Evolutionary conservation across 352 stramenopile species (phyloP).

Genomic region (Phytophthora cryptogea): DNA sequence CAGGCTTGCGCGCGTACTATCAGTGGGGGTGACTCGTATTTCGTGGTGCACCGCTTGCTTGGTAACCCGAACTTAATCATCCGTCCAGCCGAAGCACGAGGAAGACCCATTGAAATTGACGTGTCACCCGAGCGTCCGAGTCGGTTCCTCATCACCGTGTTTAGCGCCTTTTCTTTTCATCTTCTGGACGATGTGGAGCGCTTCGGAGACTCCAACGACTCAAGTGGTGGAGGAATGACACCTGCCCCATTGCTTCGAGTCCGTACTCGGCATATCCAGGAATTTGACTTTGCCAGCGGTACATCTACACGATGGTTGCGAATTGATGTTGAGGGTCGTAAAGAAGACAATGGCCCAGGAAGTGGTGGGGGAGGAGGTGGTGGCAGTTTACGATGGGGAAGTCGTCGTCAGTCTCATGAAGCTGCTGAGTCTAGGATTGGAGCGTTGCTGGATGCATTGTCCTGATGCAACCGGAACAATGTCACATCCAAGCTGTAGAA

Average conservation of each 20-base stretch:
- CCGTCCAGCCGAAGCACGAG: constrained; percentile 65
- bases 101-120: constrained; percentile 76
- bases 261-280: constrained; percentile 75
- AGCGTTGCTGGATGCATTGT: constrained; percentile 44
- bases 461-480: constrained; percentile 11
- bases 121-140: constrained; percentile 56
- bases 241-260: constrained; percentile 66
- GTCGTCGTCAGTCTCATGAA: constrained; percentile 39
- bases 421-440: constrained; percentile 42
- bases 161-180: constrained; percentile 80
- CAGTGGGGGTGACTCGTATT: constrained; percentile 80
- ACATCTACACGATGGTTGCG: constrained; percentile 72
- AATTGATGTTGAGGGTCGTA: constrained; percentile 62
- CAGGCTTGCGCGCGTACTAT: constrained; percentile 79
- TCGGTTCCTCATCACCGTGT: constrained; percentile 77
- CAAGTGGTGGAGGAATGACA: constrained; percentile 40
- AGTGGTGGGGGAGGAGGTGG: constrained; percentile 15
- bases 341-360: constrained; percentile 44
- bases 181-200: constrained; percentile 80
- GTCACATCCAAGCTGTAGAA: neutral
- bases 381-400: constrained; percentile 27
- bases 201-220: constrained; percentile 48
- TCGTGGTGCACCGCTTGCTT: constrained; percentile 75
- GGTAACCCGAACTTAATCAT: constrained; percentile 79
- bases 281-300: constrained; percentile 76